Evolutionary conservation across 768 basidiomycete species (phyloP).

Genomic region (Mycena rosella): DNA sequence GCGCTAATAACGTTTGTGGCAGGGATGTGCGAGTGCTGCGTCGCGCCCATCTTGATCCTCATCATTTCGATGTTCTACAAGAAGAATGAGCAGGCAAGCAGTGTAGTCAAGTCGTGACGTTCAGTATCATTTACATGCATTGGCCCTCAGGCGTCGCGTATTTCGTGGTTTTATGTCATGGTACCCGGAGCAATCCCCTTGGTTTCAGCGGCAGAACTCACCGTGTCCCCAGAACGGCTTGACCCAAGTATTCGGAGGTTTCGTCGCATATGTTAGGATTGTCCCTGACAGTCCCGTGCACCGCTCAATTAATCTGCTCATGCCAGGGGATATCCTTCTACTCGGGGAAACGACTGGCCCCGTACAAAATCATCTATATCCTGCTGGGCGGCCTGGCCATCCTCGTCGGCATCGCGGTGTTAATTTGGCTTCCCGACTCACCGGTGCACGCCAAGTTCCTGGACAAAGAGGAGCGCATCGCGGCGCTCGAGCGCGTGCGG

Average conservation of each 20-base stretch:
- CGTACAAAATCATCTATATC: conserved; percentile 74
- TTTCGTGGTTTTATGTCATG: conserved; percentile 79
- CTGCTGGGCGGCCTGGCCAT: conserved; percentile 73
- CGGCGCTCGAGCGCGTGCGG: conserved; percentile 75
- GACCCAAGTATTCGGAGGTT: conserved; percentile 72
- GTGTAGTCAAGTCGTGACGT: background rate
- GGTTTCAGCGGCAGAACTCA: background rate
- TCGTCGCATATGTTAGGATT: conserved; percentile 68
- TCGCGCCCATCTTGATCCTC: conserved; percentile 69
- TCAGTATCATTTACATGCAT: background rate
- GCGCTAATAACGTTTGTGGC: background rate
- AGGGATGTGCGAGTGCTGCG: conserved; percentile 77
- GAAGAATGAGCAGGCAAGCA: conserved; percentile 69
- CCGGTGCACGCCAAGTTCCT: conserved; percentile 71
- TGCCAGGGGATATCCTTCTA: conserved; percentile 71
- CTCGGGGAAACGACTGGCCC: conserved; percentile 58
- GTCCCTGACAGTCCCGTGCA: background rate
- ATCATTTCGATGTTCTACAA: conserved; percentile 78
- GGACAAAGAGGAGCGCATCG: conserved; percentile 69
- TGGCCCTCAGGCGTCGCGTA: conserved; percentile 59
- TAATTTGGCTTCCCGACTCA: conserved; percentile 75
- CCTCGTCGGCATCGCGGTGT: conserved; percentile 65
- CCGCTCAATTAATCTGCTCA: background rate
- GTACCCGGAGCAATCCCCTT: conserved; percentile 45
- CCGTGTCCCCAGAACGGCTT: conserved; percentile 61